A percentile compares a stretch with the other conserved stretches of the same genome.
phyloP scores from a whole-genome alignment of 2,329 filamentous ascomycete genomes.

The Xylaria polymorpha region DNA sequence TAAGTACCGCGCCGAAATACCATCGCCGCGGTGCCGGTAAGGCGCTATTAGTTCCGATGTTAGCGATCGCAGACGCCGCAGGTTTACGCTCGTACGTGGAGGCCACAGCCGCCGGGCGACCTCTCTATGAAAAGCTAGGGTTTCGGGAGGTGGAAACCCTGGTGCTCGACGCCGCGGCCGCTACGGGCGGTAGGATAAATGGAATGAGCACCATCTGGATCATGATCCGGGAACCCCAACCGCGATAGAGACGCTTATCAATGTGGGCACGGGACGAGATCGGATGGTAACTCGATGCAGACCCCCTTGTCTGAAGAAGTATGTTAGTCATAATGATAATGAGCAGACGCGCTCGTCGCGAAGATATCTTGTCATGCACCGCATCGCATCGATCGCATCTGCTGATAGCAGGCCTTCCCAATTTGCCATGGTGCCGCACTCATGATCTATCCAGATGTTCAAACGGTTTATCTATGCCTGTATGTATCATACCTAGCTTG shows the following conservation, averaged over 20 bases:
- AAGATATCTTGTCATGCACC: background rate
- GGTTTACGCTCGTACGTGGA: slow-evolving; percentile 53
- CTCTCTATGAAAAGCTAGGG: slow-evolving; percentile 54
- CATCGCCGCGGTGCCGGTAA: slow-evolving; percentile 52
- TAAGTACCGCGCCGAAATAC: slow-evolving; percentile 52
- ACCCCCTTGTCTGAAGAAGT: background rate
- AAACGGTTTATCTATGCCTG: background rate
- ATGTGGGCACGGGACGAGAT: background rate
- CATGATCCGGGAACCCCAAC: slow-evolving; percentile 48
- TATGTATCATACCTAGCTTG: background rate
- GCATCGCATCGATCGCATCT: slow-evolving; percentile 11
- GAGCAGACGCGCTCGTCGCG: slow-evolving; percentile 8
- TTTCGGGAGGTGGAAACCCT: slow-evolving; percentile 52
- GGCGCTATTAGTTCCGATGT: slow-evolving; percentile 51
- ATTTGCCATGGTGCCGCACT: slow-evolving; percentile 2
- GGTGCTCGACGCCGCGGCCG: slow-evolving; percentile 41
- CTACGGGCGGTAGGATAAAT: slow-evolving; percentile 35
- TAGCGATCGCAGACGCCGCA: slow-evolving; percentile 52
- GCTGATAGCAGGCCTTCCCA: slow-evolving; percentile 15
- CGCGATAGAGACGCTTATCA: slow-evolving; percentile 6
- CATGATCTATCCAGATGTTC: slow-evolving; percentile 12
- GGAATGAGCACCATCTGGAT: slow-evolving; percentile 42
- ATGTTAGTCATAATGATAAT: slow-evolving; percentile 12
- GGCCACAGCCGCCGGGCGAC: slow-evolving; percentile 52
- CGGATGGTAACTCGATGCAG: background rate